phyloP scores from a whole-genome alignment of 2,329 filamentous ascomycete species.

The Metarhizium anisopliae region DNA sequence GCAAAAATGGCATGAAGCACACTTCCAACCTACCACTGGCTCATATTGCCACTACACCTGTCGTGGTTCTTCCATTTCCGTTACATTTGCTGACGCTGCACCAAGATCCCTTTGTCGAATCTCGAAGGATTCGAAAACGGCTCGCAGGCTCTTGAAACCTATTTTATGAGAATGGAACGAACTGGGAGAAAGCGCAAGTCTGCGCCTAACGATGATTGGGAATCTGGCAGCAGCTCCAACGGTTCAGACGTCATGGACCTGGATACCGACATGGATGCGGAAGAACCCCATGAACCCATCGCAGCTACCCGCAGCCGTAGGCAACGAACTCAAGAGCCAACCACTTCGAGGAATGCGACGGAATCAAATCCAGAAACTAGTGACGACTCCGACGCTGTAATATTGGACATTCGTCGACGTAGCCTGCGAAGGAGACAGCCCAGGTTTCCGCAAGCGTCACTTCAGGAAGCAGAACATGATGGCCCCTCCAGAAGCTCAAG shows the following conservation, averaged over 20 bases:
- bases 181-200: constrained; percentile 22
- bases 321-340: neutral
- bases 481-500: neutral
- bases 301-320: neutral
- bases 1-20: neutral
- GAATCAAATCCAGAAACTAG: constrained; percentile 3
- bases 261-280: constrained; percentile 10
- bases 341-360: constrained; percentile 1
- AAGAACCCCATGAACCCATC: constrained; percentile 11
- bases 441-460: neutral
- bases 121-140: constrained; percentile 25
- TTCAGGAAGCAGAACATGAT: neutral
- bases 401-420: constrained; percentile 8
- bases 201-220: constrained; percentile 17
- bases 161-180: constrained; percentile 11
- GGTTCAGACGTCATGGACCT: constrained; percentile 18
- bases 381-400: constrained; percentile 4
- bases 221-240: constrained; percentile 15
- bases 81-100: constrained; percentile 10
- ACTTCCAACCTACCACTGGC: neutral
- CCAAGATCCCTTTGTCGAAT: constrained; percentile 21
- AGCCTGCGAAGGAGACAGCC: constrained; percentile 4
- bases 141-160: constrained; percentile 15
- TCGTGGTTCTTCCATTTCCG: neutral
- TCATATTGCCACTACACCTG: neutral